Evolutionary conservation across 2,329 filamentous ascomycete genomes (phyloP).

Genomic region (Aspergillus fumigatus): DNA sequence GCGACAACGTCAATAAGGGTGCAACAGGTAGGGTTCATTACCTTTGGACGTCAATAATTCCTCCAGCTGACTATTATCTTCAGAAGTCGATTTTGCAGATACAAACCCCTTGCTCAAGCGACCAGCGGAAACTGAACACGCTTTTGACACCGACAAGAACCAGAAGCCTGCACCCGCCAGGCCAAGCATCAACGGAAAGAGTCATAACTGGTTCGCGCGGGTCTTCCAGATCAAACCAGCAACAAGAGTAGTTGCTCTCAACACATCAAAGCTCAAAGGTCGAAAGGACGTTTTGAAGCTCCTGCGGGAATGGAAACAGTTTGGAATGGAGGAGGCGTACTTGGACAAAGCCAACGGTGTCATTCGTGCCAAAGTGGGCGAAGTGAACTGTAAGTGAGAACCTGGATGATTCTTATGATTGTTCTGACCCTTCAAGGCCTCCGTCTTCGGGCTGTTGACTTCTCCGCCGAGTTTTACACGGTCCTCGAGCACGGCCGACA

Average conservation of each 20-base stretch:
- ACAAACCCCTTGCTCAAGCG: constrained; percentile 10
- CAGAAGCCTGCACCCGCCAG: constrained; percentile 11
- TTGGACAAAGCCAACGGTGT: constrained; percentile 75
- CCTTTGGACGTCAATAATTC: not conserved
- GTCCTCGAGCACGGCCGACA: constrained; percentile 80
- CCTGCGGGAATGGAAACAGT: constrained; percentile 73
- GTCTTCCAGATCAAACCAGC: constrained; percentile 87
- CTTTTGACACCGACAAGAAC: constrained; percentile 12
- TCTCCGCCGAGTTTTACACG: constrained; percentile 82
- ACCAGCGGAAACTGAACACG: constrained; percentile 13
- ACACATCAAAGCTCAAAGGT: constrained; percentile 64
- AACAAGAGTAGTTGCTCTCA: constrained; percentile 69
- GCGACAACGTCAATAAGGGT: constrained; percentile 27
- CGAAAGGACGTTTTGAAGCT: constrained; percentile 72
- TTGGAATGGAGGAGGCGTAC: constrained; percentile 74
- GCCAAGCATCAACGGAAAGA: constrained; percentile 28
- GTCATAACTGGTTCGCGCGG: constrained; percentile 82
- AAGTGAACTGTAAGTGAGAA: constrained; percentile 66
- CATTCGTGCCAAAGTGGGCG: constrained; percentile 72
- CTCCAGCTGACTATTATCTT: not conserved
- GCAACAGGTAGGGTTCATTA: constrained; percentile 35
- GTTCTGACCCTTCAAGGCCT: constrained; percentile 53
- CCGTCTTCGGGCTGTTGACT: constrained; percentile 78
- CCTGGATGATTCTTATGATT: not conserved
- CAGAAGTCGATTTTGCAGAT: constrained; percentile 6